Conservation (phyloP, 2,329 filamentous ascomycete species). For the Aureobasidium vineae region DNA sequence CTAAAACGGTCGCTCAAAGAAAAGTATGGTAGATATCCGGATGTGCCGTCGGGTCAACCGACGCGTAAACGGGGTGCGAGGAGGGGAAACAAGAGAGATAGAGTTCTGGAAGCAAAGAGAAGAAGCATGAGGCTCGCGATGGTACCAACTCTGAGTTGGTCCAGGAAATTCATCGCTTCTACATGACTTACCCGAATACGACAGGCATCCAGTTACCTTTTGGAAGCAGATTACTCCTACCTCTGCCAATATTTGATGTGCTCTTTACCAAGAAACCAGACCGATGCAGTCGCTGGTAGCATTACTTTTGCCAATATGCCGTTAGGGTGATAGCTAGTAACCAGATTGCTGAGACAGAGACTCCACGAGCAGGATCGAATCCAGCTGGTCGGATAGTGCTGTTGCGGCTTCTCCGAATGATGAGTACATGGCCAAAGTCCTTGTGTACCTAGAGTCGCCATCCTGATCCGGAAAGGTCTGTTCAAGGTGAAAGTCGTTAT, state of each 20-base stretch:
- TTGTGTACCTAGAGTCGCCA: background rate
- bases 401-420: background rate
- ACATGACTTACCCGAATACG: background rate
- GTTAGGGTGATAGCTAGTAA: background rate
- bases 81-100: constrained; percentile 11
- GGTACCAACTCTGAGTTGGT: constrained; percentile 16
- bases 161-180: background rate
- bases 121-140: constrained; percentile 23
- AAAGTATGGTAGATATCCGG: constrained; percentile 20
- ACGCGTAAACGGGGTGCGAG: constrained; percentile 7
- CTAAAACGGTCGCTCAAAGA: constrained; percentile 22
- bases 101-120: constrained; percentile 15
- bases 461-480: constrained; percentile 6
- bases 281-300: background rate
- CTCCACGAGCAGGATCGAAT: constrained; percentile 2
- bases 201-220: background rate
- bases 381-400: background rate
- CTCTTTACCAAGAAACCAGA: background rate
- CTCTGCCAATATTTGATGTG: background rate
- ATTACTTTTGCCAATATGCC: constrained; percentile 9
- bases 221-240: background rate
- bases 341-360: constrained; percentile 1
- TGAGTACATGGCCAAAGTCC: constrained; percentile 1
- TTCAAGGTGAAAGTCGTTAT: constrained; percentile 7
- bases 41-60: background rate